phyloP scores from a whole-genome alignment of 345 rosid species.

The Diplotaxis tenuifolia region DNA sequence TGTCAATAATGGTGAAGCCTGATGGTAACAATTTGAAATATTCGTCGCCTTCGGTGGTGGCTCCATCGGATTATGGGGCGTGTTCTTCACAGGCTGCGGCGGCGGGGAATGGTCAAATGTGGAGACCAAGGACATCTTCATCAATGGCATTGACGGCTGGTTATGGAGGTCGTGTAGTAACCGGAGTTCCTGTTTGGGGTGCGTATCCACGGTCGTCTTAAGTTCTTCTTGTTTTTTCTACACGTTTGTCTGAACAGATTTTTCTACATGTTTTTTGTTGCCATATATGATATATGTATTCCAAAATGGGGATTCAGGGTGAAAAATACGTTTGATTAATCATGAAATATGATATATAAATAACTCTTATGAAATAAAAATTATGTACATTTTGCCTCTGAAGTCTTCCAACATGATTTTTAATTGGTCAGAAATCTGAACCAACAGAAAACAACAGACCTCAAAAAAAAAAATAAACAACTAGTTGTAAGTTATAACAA shows the following conservation, averaged over 20 bases:
- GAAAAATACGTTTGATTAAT: not conserved
- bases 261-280: not conserved
- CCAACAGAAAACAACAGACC: not conserved
- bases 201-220: slow-evolving; percentile 16
- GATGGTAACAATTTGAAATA: not conserved
- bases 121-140: slow-evolving; percentile 20
- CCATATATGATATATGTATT: not conserved
- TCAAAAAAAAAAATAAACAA: not conserved
- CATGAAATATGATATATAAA: not conserved
- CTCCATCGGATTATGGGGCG: not conserved
- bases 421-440: not conserved
- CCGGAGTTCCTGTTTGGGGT: slow-evolving; percentile 51
- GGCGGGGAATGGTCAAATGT: slow-evolving; percentile 21
- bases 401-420: not conserved
- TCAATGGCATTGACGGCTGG: slow-evolving; percentile 21
- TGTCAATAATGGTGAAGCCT: slow-evolving; percentile 54
- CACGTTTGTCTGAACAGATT: not conserved
- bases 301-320: not conserved
- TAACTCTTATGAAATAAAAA: not conserved
- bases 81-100: slow-evolving; percentile 30
- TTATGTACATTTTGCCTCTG: not conserved
- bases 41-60: not conserved
- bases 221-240: not conserved
- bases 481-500: not conserved
- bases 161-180: slow-evolving; percentile 33